A percentile compares a stretch with the other conserved stretches of the same genome.
Conservation (phyloP, 2,329 filamentous ascomycete species). For the Fusarium camptoceras region DNA sequence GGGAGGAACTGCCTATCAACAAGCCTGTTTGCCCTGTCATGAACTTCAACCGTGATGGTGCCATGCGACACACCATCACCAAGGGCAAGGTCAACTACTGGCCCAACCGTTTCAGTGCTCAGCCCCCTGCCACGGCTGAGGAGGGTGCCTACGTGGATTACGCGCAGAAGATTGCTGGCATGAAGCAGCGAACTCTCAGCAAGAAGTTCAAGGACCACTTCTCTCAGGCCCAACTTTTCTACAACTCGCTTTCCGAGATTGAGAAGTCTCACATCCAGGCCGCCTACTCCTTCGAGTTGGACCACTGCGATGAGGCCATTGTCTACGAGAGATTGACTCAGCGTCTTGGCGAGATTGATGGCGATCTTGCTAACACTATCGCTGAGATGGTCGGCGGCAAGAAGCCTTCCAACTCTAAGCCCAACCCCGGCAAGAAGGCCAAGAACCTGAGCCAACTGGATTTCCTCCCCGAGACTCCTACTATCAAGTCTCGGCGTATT, state of each 20-base stretch:
- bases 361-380: slow-evolving; percentile 75
- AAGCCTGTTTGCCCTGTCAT: slow-evolving; percentile 79
- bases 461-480: slow-evolving; percentile 70
- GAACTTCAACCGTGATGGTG: slow-evolving; percentile 82
- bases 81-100: slow-evolving; percentile 75
- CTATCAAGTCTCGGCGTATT: slow-evolving; percentile 76
- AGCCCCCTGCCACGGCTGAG: slow-evolving; percentile 71
- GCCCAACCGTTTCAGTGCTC: slow-evolving; percentile 69
- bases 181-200: slow-evolving; percentile 76
- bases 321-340: slow-evolving; percentile 79
- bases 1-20: slow-evolving; percentile 82
- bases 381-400: slow-evolving; percentile 76
- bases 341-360: slow-evolving; percentile 78
- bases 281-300: slow-evolving; percentile 79
- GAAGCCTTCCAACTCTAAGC: slow-evolving; percentile 63
- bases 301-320: slow-evolving; percentile 82
- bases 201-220: slow-evolving; percentile 83
- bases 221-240: slow-evolving; percentile 84
- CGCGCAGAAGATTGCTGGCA: slow-evolving; percentile 70
- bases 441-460: slow-evolving; percentile 77
- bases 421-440: slow-evolving; percentile 76
- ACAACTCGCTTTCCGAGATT: slow-evolving; percentile 76
- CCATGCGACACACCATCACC: slow-evolving; percentile 77
- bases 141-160: slow-evolving; percentile 79
- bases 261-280: slow-evolving; percentile 80